phyloP scores from a whole-genome alignment of 805 yeast species.

The Saturnispora sanitii region DNA sequence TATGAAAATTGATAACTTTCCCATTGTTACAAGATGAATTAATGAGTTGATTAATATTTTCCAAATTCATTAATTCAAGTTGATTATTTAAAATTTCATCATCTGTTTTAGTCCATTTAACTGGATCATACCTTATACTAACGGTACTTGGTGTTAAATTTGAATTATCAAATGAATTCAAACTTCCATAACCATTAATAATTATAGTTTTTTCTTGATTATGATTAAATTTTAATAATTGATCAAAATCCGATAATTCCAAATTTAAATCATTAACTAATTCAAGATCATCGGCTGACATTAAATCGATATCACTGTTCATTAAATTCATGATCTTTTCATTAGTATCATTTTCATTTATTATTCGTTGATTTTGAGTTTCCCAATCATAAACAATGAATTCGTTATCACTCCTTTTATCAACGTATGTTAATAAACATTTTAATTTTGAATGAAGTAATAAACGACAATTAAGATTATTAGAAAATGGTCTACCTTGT shows the following conservation, averaged over 20 bases:
- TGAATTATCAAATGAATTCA: background rate
- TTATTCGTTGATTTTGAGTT: background rate
- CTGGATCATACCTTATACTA: conserved; percentile 7
- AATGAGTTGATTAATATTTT: background rate
- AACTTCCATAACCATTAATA: conserved; percentile 8
- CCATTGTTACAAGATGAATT: conserved; percentile 1
- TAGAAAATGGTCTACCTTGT: conserved; percentile 31
- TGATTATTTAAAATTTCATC: background rate
- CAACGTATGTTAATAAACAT: conserved; percentile 20
- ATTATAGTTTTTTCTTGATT: background rate
- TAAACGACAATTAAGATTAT: conserved; percentile 22
- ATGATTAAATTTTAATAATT: background rate
- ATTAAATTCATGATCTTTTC: background rate
- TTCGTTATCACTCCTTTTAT: conserved; percentile 16
- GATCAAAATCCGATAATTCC: conserved; percentile 8
- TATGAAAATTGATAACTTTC: conserved; percentile 15
- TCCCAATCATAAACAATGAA: conserved; percentile 16
- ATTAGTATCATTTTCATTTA: background rate
- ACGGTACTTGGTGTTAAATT: background rate
- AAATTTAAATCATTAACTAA: background rate
- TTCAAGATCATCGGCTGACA: conserved; percentile 4
- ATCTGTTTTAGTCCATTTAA: conserved; percentile 4
- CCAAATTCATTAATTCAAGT: background rate
- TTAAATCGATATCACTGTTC: conserved; percentile 5
- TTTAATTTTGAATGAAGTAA: conserved; percentile 20